Evolutionary conservation across 2,329 filamentous ascomycete species (phyloP).

Genomic region (Claviceps africana): DNA sequence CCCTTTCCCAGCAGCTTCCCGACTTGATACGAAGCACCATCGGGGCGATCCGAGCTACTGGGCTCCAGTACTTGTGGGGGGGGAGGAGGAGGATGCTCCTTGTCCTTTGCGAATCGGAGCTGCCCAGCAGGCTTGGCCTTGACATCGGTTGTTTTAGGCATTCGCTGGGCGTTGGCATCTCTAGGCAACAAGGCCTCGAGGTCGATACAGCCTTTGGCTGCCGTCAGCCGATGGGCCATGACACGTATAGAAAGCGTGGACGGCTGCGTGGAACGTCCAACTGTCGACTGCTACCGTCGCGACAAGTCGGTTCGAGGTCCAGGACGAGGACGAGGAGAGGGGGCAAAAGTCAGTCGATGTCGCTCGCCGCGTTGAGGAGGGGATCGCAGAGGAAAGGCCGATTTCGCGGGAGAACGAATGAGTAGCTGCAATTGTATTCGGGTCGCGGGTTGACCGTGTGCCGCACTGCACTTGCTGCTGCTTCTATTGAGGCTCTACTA

Average conservation of each 20-base stretch:
- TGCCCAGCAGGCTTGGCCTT: constrained; percentile 39
- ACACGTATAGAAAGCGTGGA: constrained; percentile 5
- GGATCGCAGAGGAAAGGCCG: not conserved
- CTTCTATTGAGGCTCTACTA: not conserved
- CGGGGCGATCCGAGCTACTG: constrained; percentile 51
- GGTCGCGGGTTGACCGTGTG: not conserved
- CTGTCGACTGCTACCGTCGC: not conserved
- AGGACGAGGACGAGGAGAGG: not conserved
- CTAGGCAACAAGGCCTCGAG: constrained; percentile 51
- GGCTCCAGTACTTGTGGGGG: constrained; percentile 46
- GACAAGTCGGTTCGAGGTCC: not conserved
- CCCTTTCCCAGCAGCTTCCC: constrained; percentile 66
- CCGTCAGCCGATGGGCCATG: constrained; percentile 36
- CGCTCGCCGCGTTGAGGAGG: not conserved
- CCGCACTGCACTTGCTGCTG: not conserved
- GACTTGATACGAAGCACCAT: constrained; percentile 60
- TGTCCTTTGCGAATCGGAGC: constrained; percentile 44
- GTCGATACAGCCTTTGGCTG: constrained; percentile 34
- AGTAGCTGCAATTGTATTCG: not conserved
- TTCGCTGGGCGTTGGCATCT: constrained; percentile 47
- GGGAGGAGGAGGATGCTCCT: constrained; percentile 53
- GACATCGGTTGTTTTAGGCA: constrained; percentile 32
- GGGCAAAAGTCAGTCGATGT: not conserved
- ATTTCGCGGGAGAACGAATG: not conserved
- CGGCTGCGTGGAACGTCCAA: constrained; percentile 1